Percentiles rank a stretch among this genome's conserved stretches.
Evolutionary conservation across 768 basidiomycete species (phyloP).

Genomic region (Baorangia bicolor): DNA sequence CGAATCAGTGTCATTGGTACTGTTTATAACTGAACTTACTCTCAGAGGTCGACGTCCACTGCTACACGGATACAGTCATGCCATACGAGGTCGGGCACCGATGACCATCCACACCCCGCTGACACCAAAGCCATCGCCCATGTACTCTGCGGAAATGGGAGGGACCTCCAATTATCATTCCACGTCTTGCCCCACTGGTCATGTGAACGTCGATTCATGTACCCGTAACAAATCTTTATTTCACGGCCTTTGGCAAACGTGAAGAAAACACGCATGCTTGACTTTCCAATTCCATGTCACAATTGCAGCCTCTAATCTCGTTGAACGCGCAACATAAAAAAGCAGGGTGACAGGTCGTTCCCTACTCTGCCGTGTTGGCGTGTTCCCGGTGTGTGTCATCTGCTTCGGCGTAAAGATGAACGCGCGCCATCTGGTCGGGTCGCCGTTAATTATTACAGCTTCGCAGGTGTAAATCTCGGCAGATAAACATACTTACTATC

Average conservation of each 20-base stretch:
- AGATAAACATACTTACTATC: conserved; percentile 7
- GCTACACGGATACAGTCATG: not conserved
- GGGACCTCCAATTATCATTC: too few species aligned
- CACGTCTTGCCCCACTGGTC: too few species aligned
- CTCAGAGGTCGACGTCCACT: too few species aligned
- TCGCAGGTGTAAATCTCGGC: conserved; percentile 1
- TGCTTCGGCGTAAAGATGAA: not conserved
- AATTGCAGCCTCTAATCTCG: not conserved
- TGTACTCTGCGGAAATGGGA: not conserved
- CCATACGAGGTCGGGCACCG: not conserved
- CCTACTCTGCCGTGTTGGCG: not conserved
- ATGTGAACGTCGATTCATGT: not conserved
- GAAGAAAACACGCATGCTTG: not conserved
- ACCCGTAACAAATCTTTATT: not conserved
- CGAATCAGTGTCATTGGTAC: too few species aligned
- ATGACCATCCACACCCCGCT: not conserved
- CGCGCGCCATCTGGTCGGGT: conserved; percentile 1
- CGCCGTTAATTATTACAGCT: not conserved
- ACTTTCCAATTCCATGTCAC: not conserved
- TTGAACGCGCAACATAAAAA: not conserved
- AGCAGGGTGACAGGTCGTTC: not conserved
- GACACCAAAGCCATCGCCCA: not conserved
- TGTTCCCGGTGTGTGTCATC: not conserved
- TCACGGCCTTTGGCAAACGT: not conserved
- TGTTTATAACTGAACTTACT: too few species aligned